Evolutionary conservation across 345 rosid genomes (phyloP).

Genomic region (Carallia brachiata): DNA sequence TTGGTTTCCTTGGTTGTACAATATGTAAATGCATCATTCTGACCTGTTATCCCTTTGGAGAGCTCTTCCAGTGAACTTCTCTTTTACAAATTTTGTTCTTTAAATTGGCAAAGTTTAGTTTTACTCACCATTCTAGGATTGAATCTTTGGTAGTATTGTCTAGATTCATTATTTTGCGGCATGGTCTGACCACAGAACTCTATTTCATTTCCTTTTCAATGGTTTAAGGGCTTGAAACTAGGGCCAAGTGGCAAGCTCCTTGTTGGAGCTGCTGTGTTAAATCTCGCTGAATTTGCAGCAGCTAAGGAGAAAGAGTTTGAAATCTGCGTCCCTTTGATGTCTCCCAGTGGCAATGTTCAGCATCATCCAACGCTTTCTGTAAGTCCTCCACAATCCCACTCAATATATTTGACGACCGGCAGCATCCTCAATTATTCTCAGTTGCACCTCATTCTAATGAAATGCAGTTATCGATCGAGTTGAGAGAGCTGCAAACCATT

Average conservation of each 20-base stretch:
- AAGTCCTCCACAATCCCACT: constrained; percentile 5
- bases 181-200: too few species aligned
- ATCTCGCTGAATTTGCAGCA: constrained; percentile 66
- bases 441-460: background rate
- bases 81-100: background rate
- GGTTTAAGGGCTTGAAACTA: constrained; percentile 41
- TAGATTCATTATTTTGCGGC: too few species aligned
- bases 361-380: constrained; percentile 40
- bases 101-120: background rate
- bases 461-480: constrained; percentile 47
- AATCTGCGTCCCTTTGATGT: constrained; percentile 46
- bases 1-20: too few species aligned
- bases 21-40: too few species aligned
- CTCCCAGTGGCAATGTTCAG: constrained; percentile 39
- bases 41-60: too few species aligned
- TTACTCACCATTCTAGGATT: too few species aligned
- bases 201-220: background rate
- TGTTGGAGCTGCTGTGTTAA: constrained; percentile 52
- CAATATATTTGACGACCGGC: background rate
- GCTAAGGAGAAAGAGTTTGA: constrained; percentile 52
- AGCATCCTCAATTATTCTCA: background rate
- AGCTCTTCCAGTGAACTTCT: too few species aligned
- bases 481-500: constrained; percentile 24
- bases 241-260: constrained; percentile 50
- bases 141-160: too few species aligned